Conservation (phyloP, 441 rosid genomes). For the Brassica balearica region DNA sequence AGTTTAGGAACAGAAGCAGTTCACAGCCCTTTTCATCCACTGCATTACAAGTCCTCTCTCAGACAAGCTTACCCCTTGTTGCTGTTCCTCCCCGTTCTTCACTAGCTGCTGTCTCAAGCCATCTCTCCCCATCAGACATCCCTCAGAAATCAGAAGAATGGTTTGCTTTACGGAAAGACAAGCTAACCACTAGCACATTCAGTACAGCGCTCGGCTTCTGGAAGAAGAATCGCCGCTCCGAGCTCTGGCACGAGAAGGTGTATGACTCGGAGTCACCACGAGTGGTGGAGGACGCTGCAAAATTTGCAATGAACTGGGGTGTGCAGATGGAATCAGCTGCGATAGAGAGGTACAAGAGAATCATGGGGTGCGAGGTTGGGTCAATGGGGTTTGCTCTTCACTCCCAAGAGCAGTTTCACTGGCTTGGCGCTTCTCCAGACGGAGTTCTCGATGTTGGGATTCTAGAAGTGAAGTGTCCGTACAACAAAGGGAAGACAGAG, state of each 20-base stretch:
- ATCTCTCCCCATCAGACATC: constrained; percentile 57
- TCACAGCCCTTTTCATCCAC: constrained; percentile 44
- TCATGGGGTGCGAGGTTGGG: constrained; percentile 82
- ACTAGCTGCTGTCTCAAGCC: constrained; percentile 47
- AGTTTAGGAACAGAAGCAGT: constrained; percentile 29
- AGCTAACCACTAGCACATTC: constrained; percentile 91
- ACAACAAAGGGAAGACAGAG: constrained; percentile 92
- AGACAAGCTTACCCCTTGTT: constrained; percentile 33
- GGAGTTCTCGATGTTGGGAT: constrained; percentile 87
- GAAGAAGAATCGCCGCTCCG: constrained; percentile 80
- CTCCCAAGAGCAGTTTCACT: constrained; percentile 58
- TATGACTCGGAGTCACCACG: constrained; percentile 51
- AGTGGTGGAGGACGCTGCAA: constrained; percentile 48
- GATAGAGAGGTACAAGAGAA: constrained; percentile 71
- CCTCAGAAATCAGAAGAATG: constrained; percentile 96
- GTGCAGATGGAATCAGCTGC: constrained; percentile 81
- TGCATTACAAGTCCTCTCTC: constrained; percentile 45
- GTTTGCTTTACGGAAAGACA: constrained; percentile 84
- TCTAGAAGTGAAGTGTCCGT: constrained; percentile 94
- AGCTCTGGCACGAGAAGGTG: constrained; percentile 96
- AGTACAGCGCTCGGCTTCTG: constrained; percentile 94
- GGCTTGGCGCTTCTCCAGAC: constrained; percentile 98
- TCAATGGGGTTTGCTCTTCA: constrained; percentile 80
- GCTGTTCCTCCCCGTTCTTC: constrained; percentile 50
- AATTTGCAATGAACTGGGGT: constrained; percentile 92